These are phyloP conservation scores for Zygosaccharomyces gambellarensis DNA, from an alignment of 805 yeast genomes.

Conservation along the genomic window DNA sequence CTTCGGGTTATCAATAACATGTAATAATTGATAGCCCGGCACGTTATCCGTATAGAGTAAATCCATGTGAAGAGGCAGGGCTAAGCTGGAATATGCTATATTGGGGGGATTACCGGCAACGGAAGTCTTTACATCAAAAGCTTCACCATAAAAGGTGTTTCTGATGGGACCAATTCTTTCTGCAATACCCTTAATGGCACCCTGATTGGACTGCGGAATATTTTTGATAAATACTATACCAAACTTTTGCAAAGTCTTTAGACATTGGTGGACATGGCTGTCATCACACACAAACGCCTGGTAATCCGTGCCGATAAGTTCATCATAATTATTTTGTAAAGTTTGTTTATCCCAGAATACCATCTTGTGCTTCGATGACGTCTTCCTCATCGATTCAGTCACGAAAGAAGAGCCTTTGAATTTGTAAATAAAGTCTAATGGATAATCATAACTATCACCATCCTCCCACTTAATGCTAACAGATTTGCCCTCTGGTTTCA, in stretches of 20 bases:
- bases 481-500: slow-evolving; percentile 27
- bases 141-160: slow-evolving; percentile 64
- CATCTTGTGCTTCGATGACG: slow-evolving; percentile 30
- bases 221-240: slow-evolving; percentile 56
- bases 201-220: slow-evolving; percentile 41
- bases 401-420: slow-evolving; percentile 39
- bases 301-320: slow-evolving; percentile 35
- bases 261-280: slow-evolving; percentile 35
- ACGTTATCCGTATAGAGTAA: slow-evolving; percentile 73
- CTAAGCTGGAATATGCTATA: slow-evolving; percentile 61
- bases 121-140: slow-evolving; percentile 57
- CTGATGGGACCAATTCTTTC: slow-evolving; percentile 61
- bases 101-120: slow-evolving; percentile 52
- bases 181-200: slow-evolving; percentile 43
- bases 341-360: slow-evolving; percentile 40
- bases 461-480: slow-evolving; percentile 48
- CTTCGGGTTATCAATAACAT: slow-evolving; percentile 46
- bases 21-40: slow-evolving; percentile 72
- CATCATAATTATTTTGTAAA: slow-evolving; percentile 22
- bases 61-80: slow-evolving; percentile 74
- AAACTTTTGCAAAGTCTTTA: slow-evolving; percentile 45
- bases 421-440: slow-evolving; percentile 43
- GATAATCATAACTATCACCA: slow-evolving; percentile 41
- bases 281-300: slow-evolving; percentile 39
- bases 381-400: slow-evolving; percentile 26